phyloP scores from a whole-genome alignment of 2,329 filamentous ascomycete genomes.

The Alternaria atra region DNA sequence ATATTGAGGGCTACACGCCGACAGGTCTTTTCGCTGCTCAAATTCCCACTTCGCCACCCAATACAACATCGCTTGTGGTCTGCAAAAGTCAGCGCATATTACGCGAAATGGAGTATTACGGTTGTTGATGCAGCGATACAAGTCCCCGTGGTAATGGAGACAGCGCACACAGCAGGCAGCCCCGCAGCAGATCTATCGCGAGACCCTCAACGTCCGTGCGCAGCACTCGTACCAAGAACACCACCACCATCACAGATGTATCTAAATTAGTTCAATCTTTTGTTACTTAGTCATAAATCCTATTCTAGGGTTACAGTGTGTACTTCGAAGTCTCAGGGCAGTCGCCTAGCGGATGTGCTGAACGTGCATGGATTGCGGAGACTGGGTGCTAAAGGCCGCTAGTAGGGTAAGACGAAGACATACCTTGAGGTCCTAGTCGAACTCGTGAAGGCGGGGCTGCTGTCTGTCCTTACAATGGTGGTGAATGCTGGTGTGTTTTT shows the following conservation, averaged over 20 bases:
- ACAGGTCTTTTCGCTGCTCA: background rate
- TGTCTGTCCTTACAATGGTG: background rate
- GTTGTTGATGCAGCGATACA: background rate
- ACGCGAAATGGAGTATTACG: background rate
- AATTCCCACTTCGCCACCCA: background rate
- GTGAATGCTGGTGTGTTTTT: background rate
- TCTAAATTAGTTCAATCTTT: background rate
- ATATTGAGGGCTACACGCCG: background rate
- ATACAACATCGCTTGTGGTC: background rate
- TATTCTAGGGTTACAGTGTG: background rate
- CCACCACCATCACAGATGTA: background rate
- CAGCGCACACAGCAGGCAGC: background rate
- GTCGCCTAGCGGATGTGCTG: background rate
- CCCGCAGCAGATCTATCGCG: background rate
- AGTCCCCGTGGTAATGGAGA: background rate
- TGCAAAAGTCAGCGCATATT: background rate
- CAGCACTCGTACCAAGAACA: background rate
- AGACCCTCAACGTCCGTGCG: background rate
- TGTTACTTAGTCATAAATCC: background rate
- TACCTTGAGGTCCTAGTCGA: background rate
- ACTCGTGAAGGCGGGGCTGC: conserved; percentile 1
- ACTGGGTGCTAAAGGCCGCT: background rate
- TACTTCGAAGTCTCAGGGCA: background rate
- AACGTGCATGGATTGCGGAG: conserved; percentile 1
- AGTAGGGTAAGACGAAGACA: background rate